phyloP scores from a whole-genome alignment of 2,329 filamentous ascomycete genomes.

The Ambrosiella cleistominuta region DNA sequence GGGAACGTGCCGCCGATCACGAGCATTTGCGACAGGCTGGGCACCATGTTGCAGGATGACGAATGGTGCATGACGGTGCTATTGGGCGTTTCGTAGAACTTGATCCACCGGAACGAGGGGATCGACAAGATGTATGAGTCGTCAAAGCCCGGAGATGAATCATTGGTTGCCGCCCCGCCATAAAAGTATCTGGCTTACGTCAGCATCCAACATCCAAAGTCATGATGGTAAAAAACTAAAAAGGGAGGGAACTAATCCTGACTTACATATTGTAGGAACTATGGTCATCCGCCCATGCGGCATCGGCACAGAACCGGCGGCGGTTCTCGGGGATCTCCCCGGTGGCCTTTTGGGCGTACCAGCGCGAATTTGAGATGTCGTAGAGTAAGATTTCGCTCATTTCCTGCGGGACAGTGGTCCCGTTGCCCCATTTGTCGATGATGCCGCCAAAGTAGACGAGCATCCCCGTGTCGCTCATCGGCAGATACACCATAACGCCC shows the following conservation, averaged over 20 bases:
- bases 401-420: slow-evolving; percentile 26
- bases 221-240: neutral
- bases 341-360: slow-evolving; percentile 40
- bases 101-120: slow-evolving; percentile 47
- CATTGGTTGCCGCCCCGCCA: slow-evolving; percentile 34
- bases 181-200: slow-evolving; percentile 36
- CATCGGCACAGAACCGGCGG: slow-evolving; percentile 43
- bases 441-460: slow-evolving; percentile 46
- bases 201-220: no score
- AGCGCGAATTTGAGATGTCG: slow-evolving; percentile 40
- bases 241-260: neutral
- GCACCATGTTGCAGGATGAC: slow-evolving; percentile 38
- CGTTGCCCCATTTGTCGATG: slow-evolving; percentile 24
- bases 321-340: slow-evolving; percentile 35
- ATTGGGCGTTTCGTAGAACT: slow-evolving; percentile 29
- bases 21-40: slow-evolving; percentile 39
- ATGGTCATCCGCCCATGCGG: slow-evolving; percentile 38
- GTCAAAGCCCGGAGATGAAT: slow-evolving; percentile 33
- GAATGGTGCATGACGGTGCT: slow-evolving; percentile 29
- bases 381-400: slow-evolving; percentile 39
- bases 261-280: slow-evolving; percentile 48
- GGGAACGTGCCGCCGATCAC: slow-evolving; percentile 44
- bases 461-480: slow-evolving; percentile 40
- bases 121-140: slow-evolving; percentile 45
- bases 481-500: slow-evolving; percentile 41